Evolutionary conservation across 2,329 filamentous ascomycete species (phyloP), one percentile per base, ranked within the genome.

Genomic region (Fusarium napiforme): DNA sequence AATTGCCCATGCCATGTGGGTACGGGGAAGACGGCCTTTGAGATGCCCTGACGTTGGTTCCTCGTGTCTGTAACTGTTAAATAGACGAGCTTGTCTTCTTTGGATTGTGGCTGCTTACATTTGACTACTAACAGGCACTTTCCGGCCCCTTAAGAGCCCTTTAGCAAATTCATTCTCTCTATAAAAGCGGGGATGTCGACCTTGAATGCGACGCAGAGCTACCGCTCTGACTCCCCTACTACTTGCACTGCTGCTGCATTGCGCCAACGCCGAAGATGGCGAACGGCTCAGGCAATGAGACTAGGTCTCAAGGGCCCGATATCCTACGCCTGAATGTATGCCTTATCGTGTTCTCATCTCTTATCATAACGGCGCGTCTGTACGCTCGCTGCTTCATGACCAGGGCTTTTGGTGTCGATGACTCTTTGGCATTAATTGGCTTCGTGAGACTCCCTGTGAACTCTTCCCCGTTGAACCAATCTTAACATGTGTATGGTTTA

Each of bases 381-480:
- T 52, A 52, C 49, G 49, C 49, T 26, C 49, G 49, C 7, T 18
- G 49, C 32, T 52, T 52, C 32, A 52, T 52, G 49, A 14, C 49
- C 18, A 52, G 49, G 12, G 49, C 49, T 26, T 18, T 52, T 52
- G 49, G 49, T 1, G 1, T 52, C 21, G 49, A 52, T 15, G 49
- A 52, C n/a, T 15, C 8, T 14, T 8, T 52, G 18, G 49, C 49
- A 4, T 0, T 26, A 11, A 2, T 36, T 26, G 49, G 49, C n/a
- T 52, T 52, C 12, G 49, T 52, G 32, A 52, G 49, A 26, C 12
- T 15, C 18, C n/a, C 32, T 9, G n/a, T 1, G n/a, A 15, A 14
- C 5, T 8, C 19, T 26, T 36, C 6, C 16, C 5, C 4, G 2
- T 2, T 10, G 6, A 1, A 7, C 7, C 11, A 3, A 0, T 0